Conservation (phyloP, 768 basidiomycete species). For the Coprinopsis sp. region DNA sequence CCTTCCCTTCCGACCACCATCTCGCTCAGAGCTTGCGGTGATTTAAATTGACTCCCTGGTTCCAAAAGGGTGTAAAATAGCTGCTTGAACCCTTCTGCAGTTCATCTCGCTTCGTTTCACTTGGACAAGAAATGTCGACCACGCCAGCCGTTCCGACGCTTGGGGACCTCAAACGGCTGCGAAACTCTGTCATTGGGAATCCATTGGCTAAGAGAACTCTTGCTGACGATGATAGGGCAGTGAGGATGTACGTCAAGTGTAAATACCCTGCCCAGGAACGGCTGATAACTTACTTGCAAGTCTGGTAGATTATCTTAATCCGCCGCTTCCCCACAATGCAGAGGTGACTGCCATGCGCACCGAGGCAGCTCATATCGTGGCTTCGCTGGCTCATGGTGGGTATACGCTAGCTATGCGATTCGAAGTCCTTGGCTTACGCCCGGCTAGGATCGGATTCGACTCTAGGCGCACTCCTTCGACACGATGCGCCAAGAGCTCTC, state of each 20-base stretch:
- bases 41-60: too few relatives aligned
- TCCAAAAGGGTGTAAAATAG: too few relatives aligned
- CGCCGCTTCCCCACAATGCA: slow-evolving; percentile 16
- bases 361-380: slow-evolving; percentile 72
- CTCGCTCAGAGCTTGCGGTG: too few relatives aligned
- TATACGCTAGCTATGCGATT: neutral
- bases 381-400: slow-evolving; percentile 67
- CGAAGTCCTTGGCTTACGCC: neutral
- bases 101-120: too few relatives aligned
- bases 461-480: slow-evolving; percentile 50
- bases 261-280: slow-evolving; percentile 4
- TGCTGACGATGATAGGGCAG: slow-evolving; percentile 50
- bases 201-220: slow-evolving; percentile 63
- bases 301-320: slow-evolving; percentile 57
- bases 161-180: slow-evolving; percentile 56
- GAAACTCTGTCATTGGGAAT: slow-evolving; percentile 78
- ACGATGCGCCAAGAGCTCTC: slow-evolving; percentile 55
- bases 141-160: slow-evolving; percentile 14
- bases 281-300: slow-evolving; percentile 29
- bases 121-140: too few relatives aligned
- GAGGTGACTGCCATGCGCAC: slow-evolving; percentile 30
- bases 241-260: slow-evolving; percentile 43
- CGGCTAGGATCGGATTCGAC: slow-evolving; percentile 58
- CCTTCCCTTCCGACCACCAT: too few relatives aligned
- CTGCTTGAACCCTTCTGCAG: too few relatives aligned